Evolutionary conservation across 305 asterid genomes (phyloP).

Genomic region (Fraxinus greggii): DNA sequence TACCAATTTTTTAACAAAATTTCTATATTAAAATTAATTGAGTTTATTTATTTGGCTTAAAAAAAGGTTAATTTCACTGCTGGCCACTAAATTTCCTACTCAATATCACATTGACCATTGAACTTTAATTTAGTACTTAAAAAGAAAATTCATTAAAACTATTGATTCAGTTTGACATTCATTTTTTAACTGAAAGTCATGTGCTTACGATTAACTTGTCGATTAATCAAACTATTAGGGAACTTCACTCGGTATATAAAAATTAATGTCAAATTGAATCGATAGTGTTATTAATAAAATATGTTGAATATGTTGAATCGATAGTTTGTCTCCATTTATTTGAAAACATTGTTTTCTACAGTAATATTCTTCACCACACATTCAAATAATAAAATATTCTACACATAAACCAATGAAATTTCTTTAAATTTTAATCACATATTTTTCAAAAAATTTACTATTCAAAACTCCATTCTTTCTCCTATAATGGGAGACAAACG

Average conservation of each 20-base stretch:
- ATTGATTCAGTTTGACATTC: background rate
- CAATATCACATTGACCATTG: background rate
- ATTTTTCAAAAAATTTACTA: no score
- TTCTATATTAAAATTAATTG: background rate
- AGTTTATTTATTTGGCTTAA: background rate
- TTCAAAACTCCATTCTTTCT: no score
- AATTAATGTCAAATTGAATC: background rate
- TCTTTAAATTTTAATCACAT: no score
- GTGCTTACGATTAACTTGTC: background rate
- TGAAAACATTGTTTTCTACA: no score
- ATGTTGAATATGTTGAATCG: no score
- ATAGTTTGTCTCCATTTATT: no score
- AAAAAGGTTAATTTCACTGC: background rate
- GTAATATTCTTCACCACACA: no score
- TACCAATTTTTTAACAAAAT: background rate
- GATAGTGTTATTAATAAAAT: background rate
- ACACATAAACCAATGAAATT: no score
- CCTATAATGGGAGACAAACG: no score
- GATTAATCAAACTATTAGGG: background rate
- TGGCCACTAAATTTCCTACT: background rate
- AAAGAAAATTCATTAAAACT: background rate
- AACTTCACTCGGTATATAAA: background rate
- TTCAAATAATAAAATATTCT: no score
- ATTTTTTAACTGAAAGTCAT: no score
- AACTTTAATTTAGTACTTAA: background rate